These are phyloP conservation scores for Helicocarpus griseus DNA, from an alignment of 2,329 filamentous ascomycete species.

Conservation along the genomic window DNA sequence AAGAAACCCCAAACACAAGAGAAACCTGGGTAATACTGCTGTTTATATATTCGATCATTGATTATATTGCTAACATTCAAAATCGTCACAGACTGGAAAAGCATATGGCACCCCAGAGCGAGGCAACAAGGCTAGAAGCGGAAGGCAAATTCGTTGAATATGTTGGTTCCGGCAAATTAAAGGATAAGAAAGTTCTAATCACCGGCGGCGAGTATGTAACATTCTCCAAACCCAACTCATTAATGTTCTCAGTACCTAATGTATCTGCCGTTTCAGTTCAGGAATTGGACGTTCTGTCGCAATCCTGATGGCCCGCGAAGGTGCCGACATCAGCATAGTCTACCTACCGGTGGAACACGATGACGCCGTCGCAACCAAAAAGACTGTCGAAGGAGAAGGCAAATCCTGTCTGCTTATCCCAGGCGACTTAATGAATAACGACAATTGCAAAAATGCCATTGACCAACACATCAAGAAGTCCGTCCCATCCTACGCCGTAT, in stretches of 20 bases:
- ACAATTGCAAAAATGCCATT: constrained; percentile 43
- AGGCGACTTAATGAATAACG: constrained; percentile 41
- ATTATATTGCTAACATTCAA: not conserved
- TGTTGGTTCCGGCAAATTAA: constrained; percentile 40
- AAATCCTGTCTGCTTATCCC: constrained; percentile 39
- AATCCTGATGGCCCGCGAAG: constrained; percentile 48
- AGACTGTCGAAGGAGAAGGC: constrained; percentile 43
- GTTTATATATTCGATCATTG: not conserved
- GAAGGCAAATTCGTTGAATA: constrained; percentile 25
- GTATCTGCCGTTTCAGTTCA: constrained; percentile 29
- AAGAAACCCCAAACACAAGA: constrained; percentile 1
- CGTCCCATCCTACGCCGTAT: constrained; percentile 11
- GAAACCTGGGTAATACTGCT: not conserved
- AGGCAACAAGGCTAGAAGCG: constrained; percentile 25
- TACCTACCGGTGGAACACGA: constrained; percentile 48
- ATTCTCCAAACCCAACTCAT: not conserved
- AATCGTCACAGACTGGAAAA: constrained; percentile 15
- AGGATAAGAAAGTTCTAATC: constrained; percentile 43
- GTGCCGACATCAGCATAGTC: constrained; percentile 47
- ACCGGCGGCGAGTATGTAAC: constrained; percentile 46
- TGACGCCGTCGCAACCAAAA: constrained; percentile 47
- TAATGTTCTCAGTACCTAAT: not conserved
- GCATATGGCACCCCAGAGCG: constrained; percentile 22
- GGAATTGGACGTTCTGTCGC: constrained; percentile 48
- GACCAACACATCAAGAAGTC: constrained; percentile 44